These are phyloP conservation scores for Claviceps cyperi DNA, from an alignment of 2,329 filamentous ascomycete species.

Conservation along the genomic window DNA sequence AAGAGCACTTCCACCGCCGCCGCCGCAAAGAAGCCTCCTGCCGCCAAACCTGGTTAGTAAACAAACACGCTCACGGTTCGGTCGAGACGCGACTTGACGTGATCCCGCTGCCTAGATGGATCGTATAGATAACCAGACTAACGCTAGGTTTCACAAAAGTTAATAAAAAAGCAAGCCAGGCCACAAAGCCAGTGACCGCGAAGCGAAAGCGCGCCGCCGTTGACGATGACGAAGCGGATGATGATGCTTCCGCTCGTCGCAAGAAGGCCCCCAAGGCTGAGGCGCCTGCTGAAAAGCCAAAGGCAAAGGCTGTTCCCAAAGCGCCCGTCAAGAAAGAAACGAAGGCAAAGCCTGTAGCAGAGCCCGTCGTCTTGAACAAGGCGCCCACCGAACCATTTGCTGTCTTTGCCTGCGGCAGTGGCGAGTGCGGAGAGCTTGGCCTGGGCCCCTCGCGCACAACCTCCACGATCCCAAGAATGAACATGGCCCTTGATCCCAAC, in stretches of 20 bases:
- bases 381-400: constrained; percentile 49
- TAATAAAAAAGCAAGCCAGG: constrained; percentile 1
- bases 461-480: constrained; percentile 25
- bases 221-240: constrained; percentile 3
- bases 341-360: constrained; percentile 20
- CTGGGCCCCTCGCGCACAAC: constrained; percentile 45
- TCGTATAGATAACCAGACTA: not conserved
- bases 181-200: not conserved
- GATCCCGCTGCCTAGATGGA: not conserved
- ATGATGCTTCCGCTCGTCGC: constrained; percentile 1
- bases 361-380: constrained; percentile 9
- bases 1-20: not conserved
- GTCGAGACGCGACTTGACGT: not conserved
- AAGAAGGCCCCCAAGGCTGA: constrained; percentile 4
- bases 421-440: constrained; percentile 67
- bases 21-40: not conserved
- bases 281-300: constrained; percentile 1
- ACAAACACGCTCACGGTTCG: not conserved
- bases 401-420: constrained; percentile 70
- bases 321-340: not conserved
- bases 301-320: constrained; percentile 2
- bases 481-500: constrained; percentile 65
- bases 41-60: constrained; percentile 6
- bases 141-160: not conserved
- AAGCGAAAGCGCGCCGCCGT: constrained; percentile 6